Base-by-base conservation (phyloP, 306 rosid species). In the Quercus bicolor region DNA sequence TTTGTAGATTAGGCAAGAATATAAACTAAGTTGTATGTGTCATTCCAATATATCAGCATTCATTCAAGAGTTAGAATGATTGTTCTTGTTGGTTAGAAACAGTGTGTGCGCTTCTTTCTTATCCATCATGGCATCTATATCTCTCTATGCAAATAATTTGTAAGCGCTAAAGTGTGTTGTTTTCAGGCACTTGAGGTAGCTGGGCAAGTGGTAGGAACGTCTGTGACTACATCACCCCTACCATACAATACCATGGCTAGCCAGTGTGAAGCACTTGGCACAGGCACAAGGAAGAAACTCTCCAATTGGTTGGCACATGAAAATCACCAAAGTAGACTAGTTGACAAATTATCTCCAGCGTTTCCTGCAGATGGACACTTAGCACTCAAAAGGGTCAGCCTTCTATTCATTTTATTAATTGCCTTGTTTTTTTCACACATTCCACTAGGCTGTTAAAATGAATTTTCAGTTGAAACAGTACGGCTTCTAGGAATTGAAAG, bases 171-270 rank as follows among this genome's bases (percentile, higher is more conserved):
- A 33, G 5, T 19, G 11, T 8, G 26, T 20, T 80, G 24, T 43
- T 84, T 84, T 53, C 62, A 96, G 99, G 99, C 99, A 56, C 91
- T 96, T 52, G 97, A 90, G 88, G 98, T 93, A 51, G 99, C 99
- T 2, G 93, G 99, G 82, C 96, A 93, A 70, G 99, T 96, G 59
- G 97, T 93, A 0, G 99, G 98, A 84, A 77, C 98, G 24, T 70
- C 89, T 0, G 81, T 96, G 70, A 91, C 98, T 51, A 85, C 92
- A 48, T 91, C 96, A 1, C 97, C 98, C 20, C 96, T 96, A 18
- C 96, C 99, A n/a, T 96, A 87, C 90, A 87, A 90, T 52, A 52
- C 97, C 84, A 93, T 96, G 94, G 90, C 98, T n/a, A 87, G 91
- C 89, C 99, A 93, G 82, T 96, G 98, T 34, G 99, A 96, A 83